Conservation (phyloP, 2,329 filamentous ascomycete genomes). For the Aspergillus pseudotamarii region DNA sequence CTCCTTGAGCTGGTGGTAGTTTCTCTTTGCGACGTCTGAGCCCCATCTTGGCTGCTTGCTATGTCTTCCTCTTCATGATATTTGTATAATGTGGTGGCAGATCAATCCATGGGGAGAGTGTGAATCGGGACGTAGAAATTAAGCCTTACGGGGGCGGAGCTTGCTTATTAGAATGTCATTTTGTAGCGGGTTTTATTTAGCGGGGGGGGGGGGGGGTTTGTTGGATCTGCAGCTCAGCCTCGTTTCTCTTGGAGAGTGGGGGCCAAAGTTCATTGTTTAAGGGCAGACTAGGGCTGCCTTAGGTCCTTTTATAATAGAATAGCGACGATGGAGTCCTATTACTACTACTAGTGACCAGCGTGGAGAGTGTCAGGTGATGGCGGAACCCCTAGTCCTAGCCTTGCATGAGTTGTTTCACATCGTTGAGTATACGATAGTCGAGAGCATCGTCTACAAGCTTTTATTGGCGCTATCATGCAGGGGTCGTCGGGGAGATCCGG, state of each 20-base stretch:
- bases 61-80: not conserved
- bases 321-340: too few relatives aligned
- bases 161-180: too few relatives aligned
- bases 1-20: not conserved
- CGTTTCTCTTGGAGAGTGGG: not conserved
- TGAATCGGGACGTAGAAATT: not conserved
- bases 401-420: too few relatives aligned
- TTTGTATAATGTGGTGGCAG: not conserved
- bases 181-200: too few relatives aligned
- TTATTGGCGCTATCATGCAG: not conserved
- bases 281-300: not conserved
- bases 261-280: not conserved
- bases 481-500: not conserved
- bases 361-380: not conserved
- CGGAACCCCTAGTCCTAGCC: not conserved
- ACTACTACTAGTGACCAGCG: too few relatives aligned
- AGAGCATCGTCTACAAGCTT: not conserved
- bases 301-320: too few relatives aligned
- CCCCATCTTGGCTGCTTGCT: not conserved
- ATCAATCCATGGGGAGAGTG: not conserved
- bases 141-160: not conserved
- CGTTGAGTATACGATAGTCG: too few relatives aligned
- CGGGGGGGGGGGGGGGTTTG: too few relatives aligned
- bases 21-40: not conserved
- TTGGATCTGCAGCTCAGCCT: not conserved